A percentile compares a stretch with the other conserved stretches of the same genome.
phyloP scores from a whole-genome alignment of 2,329 filamentous ascomycete genomes.

The Sporothrix phasma region DNA sequence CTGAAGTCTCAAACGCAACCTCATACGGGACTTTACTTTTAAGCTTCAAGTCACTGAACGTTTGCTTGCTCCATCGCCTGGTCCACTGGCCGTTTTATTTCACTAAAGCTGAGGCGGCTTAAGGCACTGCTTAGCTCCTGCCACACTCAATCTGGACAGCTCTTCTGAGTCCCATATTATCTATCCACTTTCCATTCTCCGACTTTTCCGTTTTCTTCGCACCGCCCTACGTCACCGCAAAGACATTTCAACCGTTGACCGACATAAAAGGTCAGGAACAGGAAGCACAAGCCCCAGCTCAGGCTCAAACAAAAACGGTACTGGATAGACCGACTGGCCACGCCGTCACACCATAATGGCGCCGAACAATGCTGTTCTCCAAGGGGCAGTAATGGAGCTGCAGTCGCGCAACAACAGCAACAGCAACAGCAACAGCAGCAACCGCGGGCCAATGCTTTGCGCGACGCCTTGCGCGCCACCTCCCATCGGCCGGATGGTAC shows the following conservation, averaged over 20 bases:
- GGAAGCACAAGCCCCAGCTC: not conserved
- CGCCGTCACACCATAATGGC: not conserved
- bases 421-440: not conserved
- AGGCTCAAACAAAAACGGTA: not conserved
- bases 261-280: not conserved
- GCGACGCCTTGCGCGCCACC: slow-evolving; percentile 18
- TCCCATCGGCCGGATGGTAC: not conserved
- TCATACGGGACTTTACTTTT: no score
- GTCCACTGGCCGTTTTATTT: not conserved
- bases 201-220: not conserved
- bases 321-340: not conserved
- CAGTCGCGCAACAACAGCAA: not conserved
- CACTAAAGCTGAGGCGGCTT: not conserved
- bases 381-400: not conserved
- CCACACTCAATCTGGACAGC: not conserved
- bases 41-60: no score
- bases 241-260: not conserved
- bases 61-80: no score
- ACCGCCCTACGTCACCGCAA: not conserved
- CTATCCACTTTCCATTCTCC: not conserved
- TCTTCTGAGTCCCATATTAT: not conserved
- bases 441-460: slow-evolving; percentile 18
- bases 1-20: no score
- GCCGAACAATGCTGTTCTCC: not conserved
- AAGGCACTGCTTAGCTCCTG: not conserved